A percentile compares a stretch with the other conserved stretches of the same genome.
Evolutionary conservation across 1,284 basidiomycete species (phyloP).

Genomic region (Paramarasmius palmivorus): DNA sequence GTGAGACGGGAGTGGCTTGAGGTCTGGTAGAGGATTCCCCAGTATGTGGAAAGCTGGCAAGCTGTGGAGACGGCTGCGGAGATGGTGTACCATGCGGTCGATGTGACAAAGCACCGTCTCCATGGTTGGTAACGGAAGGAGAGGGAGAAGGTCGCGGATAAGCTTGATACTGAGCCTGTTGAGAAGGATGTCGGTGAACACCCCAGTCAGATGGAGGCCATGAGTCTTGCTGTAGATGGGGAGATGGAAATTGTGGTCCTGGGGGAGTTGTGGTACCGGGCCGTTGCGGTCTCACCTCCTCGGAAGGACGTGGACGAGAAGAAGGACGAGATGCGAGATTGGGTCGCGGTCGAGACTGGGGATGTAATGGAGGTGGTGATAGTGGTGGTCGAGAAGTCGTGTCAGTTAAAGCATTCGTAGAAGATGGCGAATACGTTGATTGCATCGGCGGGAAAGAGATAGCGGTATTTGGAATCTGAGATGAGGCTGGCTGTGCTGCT

Average conservation of each 20-base stretch:
- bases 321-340: conserved; percentile 14
- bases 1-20: too few relatives aligned
- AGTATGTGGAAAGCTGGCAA: too few relatives aligned
- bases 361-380: conserved; percentile 24
- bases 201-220: conserved; percentile 53
- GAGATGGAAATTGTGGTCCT: conserved; percentile 18
- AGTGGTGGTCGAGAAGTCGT: conserved; percentile 2
- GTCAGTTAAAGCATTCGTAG: neutral
- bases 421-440: conserved; percentile 14
- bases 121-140: neutral
- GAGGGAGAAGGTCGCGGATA: neutral
- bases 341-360: conserved; percentile 20
- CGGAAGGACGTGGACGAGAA: conserved; percentile 15
- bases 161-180: neutral
- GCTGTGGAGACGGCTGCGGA: neutral
- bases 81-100: neutral
- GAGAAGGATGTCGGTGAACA: conserved; percentile 3
- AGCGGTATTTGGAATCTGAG: neutral
- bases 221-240: conserved; percentile 29
- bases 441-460: conserved; percentile 1
- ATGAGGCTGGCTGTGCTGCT: conserved; percentile 3
- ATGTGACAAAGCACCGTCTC: neutral
- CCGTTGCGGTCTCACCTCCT: conserved; percentile 15
- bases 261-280: conserved; percentile 6
- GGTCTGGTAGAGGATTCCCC: too few relatives aligned